Evolutionary conservation across 2,329 filamentous ascomycete genomes (phyloP).

Genomic region (Fusarium humuli): DNA sequence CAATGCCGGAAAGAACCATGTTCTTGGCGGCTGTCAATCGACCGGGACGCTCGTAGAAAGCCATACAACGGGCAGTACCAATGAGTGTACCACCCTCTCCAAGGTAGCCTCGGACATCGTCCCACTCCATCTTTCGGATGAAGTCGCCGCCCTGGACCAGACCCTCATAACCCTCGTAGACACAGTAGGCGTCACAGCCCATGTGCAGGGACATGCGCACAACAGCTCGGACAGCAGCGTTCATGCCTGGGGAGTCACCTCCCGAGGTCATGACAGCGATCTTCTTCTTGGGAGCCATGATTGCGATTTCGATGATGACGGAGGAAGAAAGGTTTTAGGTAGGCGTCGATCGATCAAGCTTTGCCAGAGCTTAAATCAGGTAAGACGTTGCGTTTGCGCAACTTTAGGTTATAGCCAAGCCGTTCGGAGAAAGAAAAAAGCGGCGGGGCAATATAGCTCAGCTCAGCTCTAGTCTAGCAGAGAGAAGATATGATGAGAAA

Average conservation of each 20-base stretch:
- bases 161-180: constrained; percentile 97
- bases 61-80: constrained; percentile 92
- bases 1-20: constrained; percentile 91
- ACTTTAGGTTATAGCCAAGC: constrained; percentile 2
- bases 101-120: constrained; percentile 93
- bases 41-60: constrained; percentile 89
- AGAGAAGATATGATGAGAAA: constrained; percentile 45
- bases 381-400: constrained; percentile 41
- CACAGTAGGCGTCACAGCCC: constrained; percentile 80
- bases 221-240: constrained; percentile 87
- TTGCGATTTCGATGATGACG: constrained; percentile 29
- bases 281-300: constrained; percentile 69
- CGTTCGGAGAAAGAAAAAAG: constrained; percentile 43
- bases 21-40: constrained; percentile 91
- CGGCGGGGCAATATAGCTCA: constrained; percentile 49
- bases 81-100: constrained; percentile 96
- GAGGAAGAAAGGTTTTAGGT: constrained; percentile 14
- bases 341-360: constrained; percentile 36
- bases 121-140: constrained; percentile 90
- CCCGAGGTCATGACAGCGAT: constrained; percentile 96
- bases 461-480: constrained; percentile 43
- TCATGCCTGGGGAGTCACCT: constrained; percentile 96
- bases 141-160: constrained; percentile 89
- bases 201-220: constrained; percentile 91
- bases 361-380: constrained; percentile 45